Evolutionary conservation across 129 eudicot species (phyloP).

Genomic region (Escallonia rubra): DNA sequence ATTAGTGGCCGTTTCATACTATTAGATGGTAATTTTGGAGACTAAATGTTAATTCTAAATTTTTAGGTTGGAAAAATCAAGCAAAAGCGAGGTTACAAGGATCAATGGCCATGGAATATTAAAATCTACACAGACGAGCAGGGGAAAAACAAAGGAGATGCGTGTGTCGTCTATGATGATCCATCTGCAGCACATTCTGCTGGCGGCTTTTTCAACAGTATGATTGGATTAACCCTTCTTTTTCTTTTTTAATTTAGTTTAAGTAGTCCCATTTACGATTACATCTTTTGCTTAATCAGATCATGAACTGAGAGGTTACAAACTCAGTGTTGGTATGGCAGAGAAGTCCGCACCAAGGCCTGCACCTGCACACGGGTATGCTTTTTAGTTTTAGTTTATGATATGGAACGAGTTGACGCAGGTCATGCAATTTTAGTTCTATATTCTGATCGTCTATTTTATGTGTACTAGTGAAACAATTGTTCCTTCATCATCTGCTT

Average conservation of each 20-base stretch:
- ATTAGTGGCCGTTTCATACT: neutral
- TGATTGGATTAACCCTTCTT: neutral
- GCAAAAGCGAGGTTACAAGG: constrained; percentile 96
- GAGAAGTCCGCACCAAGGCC: constrained; percentile 94
- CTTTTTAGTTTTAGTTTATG: neutral
- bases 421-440: too few species aligned
- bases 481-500: too few species aligned
- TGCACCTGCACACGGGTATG: constrained; percentile 47
- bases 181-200: constrained; percentile 99
- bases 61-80: constrained; percentile 86
- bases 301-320: constrained; percentile 78
- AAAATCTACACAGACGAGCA: constrained; percentile 87
- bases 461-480: too few species aligned
- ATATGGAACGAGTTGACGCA: too few species aligned
- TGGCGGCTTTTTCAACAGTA: constrained; percentile 88
- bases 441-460: too few species aligned
- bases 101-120: constrained; percentile 98
- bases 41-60: neutral
- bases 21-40: neutral
- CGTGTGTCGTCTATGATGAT: constrained; percentile 88
- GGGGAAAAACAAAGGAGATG: constrained; percentile 93
- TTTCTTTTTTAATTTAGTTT: neutral
- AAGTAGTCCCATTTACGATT: neutral
- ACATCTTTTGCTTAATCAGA: constrained; percentile 27
- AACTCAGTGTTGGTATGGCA: constrained; percentile 87